Evolutionary conservation across 2,329 filamentous ascomycete genomes (phyloP).

Genomic region (Mycosphaerella sp.): DNA sequence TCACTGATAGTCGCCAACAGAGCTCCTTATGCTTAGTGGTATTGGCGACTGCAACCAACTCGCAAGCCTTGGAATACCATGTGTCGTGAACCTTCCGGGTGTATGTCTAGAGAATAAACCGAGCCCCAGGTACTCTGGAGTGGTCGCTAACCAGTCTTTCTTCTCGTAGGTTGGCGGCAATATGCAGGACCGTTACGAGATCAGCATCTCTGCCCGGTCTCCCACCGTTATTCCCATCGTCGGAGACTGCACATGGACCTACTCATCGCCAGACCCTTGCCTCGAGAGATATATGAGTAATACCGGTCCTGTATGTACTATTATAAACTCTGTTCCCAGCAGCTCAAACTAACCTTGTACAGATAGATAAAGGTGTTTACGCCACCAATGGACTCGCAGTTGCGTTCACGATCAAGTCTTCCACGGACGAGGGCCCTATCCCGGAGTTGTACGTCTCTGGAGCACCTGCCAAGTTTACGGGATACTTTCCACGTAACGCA

Average conservation of each 20-base stretch:
- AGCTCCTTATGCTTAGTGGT: slow-evolving; percentile 59
- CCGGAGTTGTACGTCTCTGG: slow-evolving; percentile 52
- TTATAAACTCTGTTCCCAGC: not conserved
- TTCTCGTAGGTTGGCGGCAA: not conserved
- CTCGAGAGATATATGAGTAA: not conserved
- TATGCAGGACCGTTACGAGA: slow-evolving; percentile 36
- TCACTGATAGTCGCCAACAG: no score
- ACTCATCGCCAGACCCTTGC: slow-evolving; percentile 6
- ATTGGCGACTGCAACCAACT: slow-evolving; percentile 53
- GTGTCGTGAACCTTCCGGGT: slow-evolving; percentile 48
- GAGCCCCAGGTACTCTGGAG: slow-evolving; percentile 26
- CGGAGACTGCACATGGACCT: slow-evolving; percentile 36
- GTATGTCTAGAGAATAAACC: not conserved
- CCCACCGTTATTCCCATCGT: slow-evolving; percentile 34
- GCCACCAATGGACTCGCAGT: slow-evolving; percentile 50
- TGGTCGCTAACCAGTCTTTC: slow-evolving; percentile 31
- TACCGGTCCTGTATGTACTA: not conserved
- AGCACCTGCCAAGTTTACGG: slow-evolving; percentile 48
- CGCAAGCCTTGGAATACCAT: slow-evolving; percentile 47
- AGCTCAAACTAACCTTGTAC: not conserved
- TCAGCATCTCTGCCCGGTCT: slow-evolving; percentile 44
- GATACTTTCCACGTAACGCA: slow-evolving; percentile 51
- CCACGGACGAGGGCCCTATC: slow-evolving; percentile 39
- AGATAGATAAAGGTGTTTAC: slow-evolving; percentile 38
- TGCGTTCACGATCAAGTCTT: slow-evolving; percentile 39